Base-by-base conservation (phyloP, 352 stramenopile genomes). In the Globisporangium spiculum region DNA sequence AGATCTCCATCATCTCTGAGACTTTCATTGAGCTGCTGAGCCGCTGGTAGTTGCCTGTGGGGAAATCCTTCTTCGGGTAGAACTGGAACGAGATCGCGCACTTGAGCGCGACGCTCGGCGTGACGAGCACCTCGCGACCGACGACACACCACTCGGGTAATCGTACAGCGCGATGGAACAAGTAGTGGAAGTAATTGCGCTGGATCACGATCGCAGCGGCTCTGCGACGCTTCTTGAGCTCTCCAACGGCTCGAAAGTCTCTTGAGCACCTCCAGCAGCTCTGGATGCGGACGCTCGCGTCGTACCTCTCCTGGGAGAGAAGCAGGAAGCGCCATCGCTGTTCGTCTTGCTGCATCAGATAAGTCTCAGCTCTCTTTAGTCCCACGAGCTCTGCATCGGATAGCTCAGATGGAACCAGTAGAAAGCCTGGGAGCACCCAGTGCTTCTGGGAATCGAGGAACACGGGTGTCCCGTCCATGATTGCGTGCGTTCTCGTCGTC, bases 81-180 rank as follows among this genome's bases (percentile, higher is more conserved):
- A 94, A 94, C 62, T 91, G 81, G 70, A 94, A 94, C 18, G 74
- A 78, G 41, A 91, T 84, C 0, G 83, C 84, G 26, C 78, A 83
- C 30, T 83, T 87, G 32, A 78, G 75, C n/a, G 84, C 83, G 24
- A 91, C 66, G 26, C 77, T 89, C n/a, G 76, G 75, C 0, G 80
- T 81, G 7, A 91, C 75, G 27, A 94, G 50, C 22, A 93, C 82
- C 65, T 94, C 84, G 36, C 77, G 80, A 8, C 84, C 83, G 22
- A 80, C 44, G 20, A 86, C 71, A 66, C 84, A 94, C 87, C 84
- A 93, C 12, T 63, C 50, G 0, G 84, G 87, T 14, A 93, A 57
- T 10, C 73, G 74, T 7, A 83, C 75, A 0, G 84, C 84, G 2
- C 86, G 81, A 27, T 80, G 69, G 60, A 86, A 93, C n/a, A 94